phyloP scores from a whole-genome alignment of 2,329 filamentous ascomycete species.

The Tolypocladium capitatum region DNA sequence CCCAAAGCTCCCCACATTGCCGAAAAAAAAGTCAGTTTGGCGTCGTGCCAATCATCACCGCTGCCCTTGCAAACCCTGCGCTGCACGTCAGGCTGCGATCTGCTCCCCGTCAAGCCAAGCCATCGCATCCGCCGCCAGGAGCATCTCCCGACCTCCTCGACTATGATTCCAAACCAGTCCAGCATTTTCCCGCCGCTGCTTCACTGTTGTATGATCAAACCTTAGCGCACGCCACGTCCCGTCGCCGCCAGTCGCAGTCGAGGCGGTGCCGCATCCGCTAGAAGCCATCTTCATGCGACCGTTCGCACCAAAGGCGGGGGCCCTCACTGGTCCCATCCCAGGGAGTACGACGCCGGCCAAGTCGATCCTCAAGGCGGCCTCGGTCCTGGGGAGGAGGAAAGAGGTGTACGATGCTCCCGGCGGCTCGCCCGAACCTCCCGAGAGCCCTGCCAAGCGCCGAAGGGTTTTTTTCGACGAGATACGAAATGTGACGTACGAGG shows the following conservation, averaged over 20 bases:
- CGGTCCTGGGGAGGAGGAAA: slow-evolving; percentile 31
- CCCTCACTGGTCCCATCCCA: slow-evolving; percentile 18
- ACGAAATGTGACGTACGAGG: slow-evolving; percentile 42
- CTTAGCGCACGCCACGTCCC: background rate
- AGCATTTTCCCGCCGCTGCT: background rate
- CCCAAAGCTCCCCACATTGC: slow-evolving; percentile 13
- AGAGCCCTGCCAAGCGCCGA: slow-evolving; percentile 38
- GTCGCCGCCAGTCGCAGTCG: background rate
- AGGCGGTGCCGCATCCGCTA: background rate
- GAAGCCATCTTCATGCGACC: slow-evolving; percentile 14
- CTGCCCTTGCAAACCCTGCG: background rate
- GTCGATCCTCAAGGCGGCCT: slow-evolving; percentile 38
- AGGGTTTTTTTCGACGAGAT: slow-evolving; percentile 47
- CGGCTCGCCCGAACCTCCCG: slow-evolving; percentile 22
- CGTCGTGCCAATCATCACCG: slow-evolving; percentile 6
- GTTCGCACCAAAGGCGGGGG: slow-evolving; percentile 21
- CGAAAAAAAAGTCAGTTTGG: slow-evolving; percentile 9
- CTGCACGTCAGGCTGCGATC: background rate
- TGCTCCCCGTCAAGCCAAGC: background rate
- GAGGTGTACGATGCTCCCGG: slow-evolving; percentile 29
- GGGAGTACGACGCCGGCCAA: slow-evolving; percentile 30
- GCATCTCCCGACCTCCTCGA: background rate
- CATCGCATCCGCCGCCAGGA: background rate
- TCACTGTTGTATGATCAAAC: background rate
- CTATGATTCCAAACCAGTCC: background rate